A percentile compares a stretch with the other conserved stretches of the same genome.
Conservation (phyloP, 257 asterid genomes). For the Gardenia jasminoides region DNA sequence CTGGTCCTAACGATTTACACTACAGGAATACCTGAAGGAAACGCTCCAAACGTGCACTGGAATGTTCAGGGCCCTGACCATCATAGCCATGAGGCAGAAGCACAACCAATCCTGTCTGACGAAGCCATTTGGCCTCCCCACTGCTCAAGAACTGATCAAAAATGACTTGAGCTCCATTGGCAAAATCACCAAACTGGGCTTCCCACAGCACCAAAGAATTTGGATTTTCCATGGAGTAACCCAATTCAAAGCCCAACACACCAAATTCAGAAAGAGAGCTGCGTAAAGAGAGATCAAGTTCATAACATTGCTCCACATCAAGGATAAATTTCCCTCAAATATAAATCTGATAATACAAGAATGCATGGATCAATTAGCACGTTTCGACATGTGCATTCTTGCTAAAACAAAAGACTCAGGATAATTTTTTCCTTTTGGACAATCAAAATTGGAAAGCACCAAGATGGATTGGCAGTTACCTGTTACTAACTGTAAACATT, state of each 20-base stretch:
- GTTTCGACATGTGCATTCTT: background rate
- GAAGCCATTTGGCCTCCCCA: slow-evolving; percentile 98
- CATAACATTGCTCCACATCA: background rate
- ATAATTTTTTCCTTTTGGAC: background rate
- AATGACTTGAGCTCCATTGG: slow-evolving; percentile 93
- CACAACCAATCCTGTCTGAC: slow-evolving; percentile 83
- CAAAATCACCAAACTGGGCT: slow-evolving; percentile 95
- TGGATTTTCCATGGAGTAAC: slow-evolving; percentile 97
- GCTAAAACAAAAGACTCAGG: background rate
- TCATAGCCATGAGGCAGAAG: slow-evolving; percentile 94
- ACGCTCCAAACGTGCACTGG: slow-evolving; percentile 95
- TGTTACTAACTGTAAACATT: slow-evolving; percentile 98
- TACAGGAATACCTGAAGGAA: slow-evolving; percentile 66
- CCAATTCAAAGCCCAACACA: slow-evolving; percentile 91
- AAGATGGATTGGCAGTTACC: slow-evolving; percentile 38
- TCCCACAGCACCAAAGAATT: slow-evolving; percentile 93
- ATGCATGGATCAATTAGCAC: background rate
- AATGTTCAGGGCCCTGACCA: slow-evolving; percentile 98
- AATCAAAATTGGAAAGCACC: background rate
- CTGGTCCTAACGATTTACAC: background rate
- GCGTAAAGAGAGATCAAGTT: slow-evolving; percentile 22
- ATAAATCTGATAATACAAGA: background rate
- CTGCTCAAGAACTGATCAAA: slow-evolving; percentile 94
- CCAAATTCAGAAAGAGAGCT: slow-evolving; percentile 95
- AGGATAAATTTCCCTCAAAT: no score